Evolutionary conservation across 1,139 yeast genomes (phyloP), one percentile per base, ranked within the genome.

Genomic region (Yamadazyma diospyri): DNA sequence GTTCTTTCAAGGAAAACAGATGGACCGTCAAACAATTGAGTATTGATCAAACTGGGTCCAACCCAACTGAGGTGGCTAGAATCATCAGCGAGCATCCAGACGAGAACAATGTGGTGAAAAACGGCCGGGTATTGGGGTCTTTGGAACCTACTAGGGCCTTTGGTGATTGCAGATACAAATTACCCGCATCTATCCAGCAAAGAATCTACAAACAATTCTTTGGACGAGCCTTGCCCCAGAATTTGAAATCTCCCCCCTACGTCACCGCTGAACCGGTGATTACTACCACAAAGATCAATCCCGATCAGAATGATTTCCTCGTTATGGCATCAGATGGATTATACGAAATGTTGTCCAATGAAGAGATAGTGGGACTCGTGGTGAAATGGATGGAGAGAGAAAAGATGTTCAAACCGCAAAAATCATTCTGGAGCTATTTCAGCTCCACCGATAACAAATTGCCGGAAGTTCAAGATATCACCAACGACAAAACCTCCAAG

Each of bases 241-340:
- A 81, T 47, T 71, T 87, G 42, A 67, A 78, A 40, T 81, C 96
- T 1, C 98, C 99, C 5, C 99, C 99, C 0, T 92, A 92, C 56
- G 97, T 92, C 22, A 92, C 98, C 1, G 97, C 98, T 1, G 89
- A 82, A 53, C 99, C 99, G 0, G 96, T 82, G 18, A 72, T 92
- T 21, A 83, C 96, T 8, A 81, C 95, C 3, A 82, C 94, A 9
- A 76, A 80, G 50, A 76, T 94, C 31, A 69, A 71, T 35, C 85
- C 92, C 1, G 68, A 71, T 16, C 76, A 78, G 45, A 80, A 88
- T 42, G 94, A 87, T 51, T 92, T 94, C 48, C 64, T 92, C 59
- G 95, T 94, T 14, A 69, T 94, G 76, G 98, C 94, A 0, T 81
- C 94, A 11, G 99, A 92, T 60, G 99, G 98, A 1, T 67, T 92